Evolutionary conservation across 2,329 filamentous ascomycete species (phyloP).

Genomic region (Ceratocystis colombiana): DNA sequence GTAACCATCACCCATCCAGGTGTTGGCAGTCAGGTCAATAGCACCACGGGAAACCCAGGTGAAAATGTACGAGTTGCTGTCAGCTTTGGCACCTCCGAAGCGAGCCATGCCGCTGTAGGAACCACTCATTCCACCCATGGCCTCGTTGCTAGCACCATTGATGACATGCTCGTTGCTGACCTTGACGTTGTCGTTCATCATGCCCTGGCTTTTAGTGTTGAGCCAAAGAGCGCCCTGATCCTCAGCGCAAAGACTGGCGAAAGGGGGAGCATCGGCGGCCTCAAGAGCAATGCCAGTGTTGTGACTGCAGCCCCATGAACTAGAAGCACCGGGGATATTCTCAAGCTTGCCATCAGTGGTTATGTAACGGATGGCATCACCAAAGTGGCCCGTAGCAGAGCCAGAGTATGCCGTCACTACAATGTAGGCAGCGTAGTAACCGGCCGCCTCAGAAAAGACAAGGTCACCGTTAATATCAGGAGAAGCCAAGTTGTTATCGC

Average conservation of each 20-base stretch:
- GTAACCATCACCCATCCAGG: slow-evolving; percentile 49
- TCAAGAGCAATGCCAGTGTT: slow-evolving; percentile 56
- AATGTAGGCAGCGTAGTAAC: slow-evolving; percentile 52
- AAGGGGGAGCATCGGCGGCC: slow-evolving; percentile 48
- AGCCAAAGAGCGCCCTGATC: slow-evolving; percentile 56
- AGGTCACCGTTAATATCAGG: slow-evolving; percentile 54
- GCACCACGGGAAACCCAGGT: slow-evolving; percentile 53
- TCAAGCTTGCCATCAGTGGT: slow-evolving; percentile 43
- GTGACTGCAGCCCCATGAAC: slow-evolving; percentile 52
- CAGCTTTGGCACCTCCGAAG: slow-evolving; percentile 37
- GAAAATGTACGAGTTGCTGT: slow-evolving; percentile 45
- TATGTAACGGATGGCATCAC: slow-evolving; percentile 41
- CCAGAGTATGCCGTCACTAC: slow-evolving; percentile 51
- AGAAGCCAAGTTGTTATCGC: slow-evolving; percentile 39
- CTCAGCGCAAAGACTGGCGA: slow-evolving; percentile 49
- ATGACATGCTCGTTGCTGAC: slow-evolving; percentile 53
- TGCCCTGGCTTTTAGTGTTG: slow-evolving; percentile 49
- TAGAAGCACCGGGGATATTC: slow-evolving; percentile 43
- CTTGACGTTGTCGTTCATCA: slow-evolving; percentile 45
- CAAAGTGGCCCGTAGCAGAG: slow-evolving; percentile 45
- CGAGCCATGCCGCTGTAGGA: slow-evolving; percentile 49
- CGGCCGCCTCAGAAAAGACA: slow-evolving; percentile 46
- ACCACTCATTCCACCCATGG: slow-evolving; percentile 54
- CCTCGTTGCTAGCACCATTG: slow-evolving; percentile 48
- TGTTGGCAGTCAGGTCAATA: slow-evolving; percentile 43